Base-by-base conservation (phyloP, 345 rosid species). In the Melaleuca quinquenervia region DNA sequence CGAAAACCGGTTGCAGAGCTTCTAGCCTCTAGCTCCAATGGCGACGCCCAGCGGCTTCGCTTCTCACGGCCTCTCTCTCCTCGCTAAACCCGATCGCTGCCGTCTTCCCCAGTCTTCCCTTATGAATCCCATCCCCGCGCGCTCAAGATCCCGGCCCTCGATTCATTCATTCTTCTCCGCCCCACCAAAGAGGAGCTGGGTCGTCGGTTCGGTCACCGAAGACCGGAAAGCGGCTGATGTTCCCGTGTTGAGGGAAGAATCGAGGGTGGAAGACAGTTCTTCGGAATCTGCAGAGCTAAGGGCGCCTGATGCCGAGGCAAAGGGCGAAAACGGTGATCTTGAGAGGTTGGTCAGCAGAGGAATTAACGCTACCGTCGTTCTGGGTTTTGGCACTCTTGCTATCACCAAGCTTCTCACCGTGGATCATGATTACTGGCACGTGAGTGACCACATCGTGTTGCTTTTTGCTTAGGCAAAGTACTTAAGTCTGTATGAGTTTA, bases 361-460 rank as follows among this genome's bases (percentile, higher is more conserved):
- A 54, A 90, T 95, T 83, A 96, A 94, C 87, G 98, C 98, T 60
- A 83, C 93, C 74, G 91, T 94, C 89, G 99, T 96, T 85, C 94
- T 96, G 84, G 97, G 95, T 7, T 91, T 90, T 82, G 99, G 99
- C 41, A 93, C 98, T 11, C 76, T 95, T 87, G 95, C 96, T 5
- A 94, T 96, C 52, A 89, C 96, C 82, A 95, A 85, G 92, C 87
- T 96, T 89, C 94, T 95, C 82, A 92, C 94, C 1, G 89, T 96
- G 83, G 99, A 96, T 90, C 96, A 92, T 90, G 99, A 96, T 88
- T 96, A 94, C 87, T 96, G 99, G 98, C 99, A 96, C 24, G 99
- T 96, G 92, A 94, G 96, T 94, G 84, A 45, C 53, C 86, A 58
- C 14, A 51, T 52, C 84, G 45, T 3, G 48, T 10, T 52, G 84